phyloP scores from a whole-genome alignment of 1,284 basidiomycete species.

The Fomitiporia mediterranea region DNA sequence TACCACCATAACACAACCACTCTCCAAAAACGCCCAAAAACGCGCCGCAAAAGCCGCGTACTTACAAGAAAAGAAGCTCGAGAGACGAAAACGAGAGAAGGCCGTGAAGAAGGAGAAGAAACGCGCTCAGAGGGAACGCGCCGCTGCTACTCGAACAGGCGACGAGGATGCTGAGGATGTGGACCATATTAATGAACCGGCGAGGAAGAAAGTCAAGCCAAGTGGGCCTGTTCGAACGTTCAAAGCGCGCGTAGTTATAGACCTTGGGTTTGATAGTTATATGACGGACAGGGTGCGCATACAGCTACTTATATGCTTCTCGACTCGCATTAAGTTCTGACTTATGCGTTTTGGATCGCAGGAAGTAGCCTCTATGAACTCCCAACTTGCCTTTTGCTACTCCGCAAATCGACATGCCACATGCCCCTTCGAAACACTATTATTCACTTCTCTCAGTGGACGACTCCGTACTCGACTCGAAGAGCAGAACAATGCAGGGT shows the following conservation, averaged over 20 bases:
- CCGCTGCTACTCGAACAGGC: slow-evolving; percentile 34
- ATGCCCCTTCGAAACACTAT: slow-evolving; percentile 64
- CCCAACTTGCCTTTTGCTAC: slow-evolving; percentile 88
- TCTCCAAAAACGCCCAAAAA: slow-evolving; percentile 82
- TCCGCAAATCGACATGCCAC: slow-evolving; percentile 74
- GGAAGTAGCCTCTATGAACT: slow-evolving; percentile 86
- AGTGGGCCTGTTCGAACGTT: slow-evolving; percentile 46
- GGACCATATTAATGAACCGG: too few relatives aligned
- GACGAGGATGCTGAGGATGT: slow-evolving; percentile 44
- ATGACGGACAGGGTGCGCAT: slow-evolving; percentile 87
- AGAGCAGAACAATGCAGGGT: slow-evolving; percentile 58
- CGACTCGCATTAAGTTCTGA: background rate
- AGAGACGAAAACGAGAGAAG: slow-evolving; percentile 72
- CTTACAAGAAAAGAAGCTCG: slow-evolving; percentile 64
- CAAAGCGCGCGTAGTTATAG: slow-evolving; percentile 76
- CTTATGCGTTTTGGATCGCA: slow-evolving; percentile 32
- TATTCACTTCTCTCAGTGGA: slow-evolving; percentile 79
- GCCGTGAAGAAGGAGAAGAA: slow-evolving; percentile 67
- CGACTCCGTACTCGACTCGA: slow-evolving; percentile 68
- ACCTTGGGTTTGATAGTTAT: slow-evolving; percentile 90
- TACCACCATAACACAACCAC: slow-evolving; percentile 25
- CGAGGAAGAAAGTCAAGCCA: slow-evolving; percentile 39
- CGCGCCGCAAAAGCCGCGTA: slow-evolving; percentile 65
- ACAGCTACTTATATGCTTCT: background rate
- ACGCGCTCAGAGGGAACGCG: slow-evolving; percentile 34